Evolutionary conservation across 345 rosid species (phyloP), one percentile per base, ranked within the genome.

Genomic region (Conringia planisiliqua): DNA sequence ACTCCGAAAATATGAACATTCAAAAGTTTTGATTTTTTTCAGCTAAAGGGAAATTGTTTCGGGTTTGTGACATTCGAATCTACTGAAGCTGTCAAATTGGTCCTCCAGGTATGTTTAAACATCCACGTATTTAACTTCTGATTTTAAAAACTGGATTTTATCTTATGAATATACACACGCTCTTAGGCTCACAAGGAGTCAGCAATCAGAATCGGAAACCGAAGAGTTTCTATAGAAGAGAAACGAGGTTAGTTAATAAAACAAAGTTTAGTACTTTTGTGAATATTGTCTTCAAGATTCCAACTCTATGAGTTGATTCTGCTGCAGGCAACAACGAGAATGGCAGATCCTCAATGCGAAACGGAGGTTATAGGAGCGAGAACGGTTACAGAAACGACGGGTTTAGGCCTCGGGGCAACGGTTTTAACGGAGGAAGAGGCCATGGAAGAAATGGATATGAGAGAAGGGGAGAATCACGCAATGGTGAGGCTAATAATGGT

Each of bases 11-110:
- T 35, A 10, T 9, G 0, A 70, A 46, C 12, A 7, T 24, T 10
- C 5, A 9, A 11, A 6, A 0, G 6, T 51, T 50, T 52, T 58
- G 7, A 2, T 51, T 36, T 58, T 52, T 51, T 51, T 40, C 73
- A 87, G 95, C 74, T 71, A 24, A 81, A 62, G 40, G 78, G 81
- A 65, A 85, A 85, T 65, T 91, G 94, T 66, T 93, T 86, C 30
- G 98, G 94, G 20, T 93, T 93, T 67, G 94, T 93, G 52, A 92
- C 92, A 61, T 93, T 82, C 35, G 94, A 89, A 65, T 74, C 94
- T 62, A 84, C 81, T 79, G 78, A 81, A 74, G 82, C 97, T 4
- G 76, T 87, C 87, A 83, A 77, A 67, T 74, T 70, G 51, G 98
- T 93, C 30, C 73, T 88, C 74, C 63, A 80, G 97, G 98, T 90